phyloP scores from a whole-genome alignment of 179 eudicot genomes.

The Camellia oleifera region DNA sequence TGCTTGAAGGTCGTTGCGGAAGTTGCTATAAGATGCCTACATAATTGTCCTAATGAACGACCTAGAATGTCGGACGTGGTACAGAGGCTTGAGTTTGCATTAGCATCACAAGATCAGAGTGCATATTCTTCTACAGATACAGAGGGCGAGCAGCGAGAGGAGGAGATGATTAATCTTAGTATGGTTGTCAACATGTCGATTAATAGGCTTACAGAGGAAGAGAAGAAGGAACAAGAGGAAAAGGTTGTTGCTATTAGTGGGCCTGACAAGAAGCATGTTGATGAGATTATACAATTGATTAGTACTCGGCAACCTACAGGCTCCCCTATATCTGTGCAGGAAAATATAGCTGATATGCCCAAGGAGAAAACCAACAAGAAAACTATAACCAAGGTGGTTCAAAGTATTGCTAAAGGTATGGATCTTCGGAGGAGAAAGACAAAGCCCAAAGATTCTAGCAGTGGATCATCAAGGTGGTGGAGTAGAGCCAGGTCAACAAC shows the following conservation, averaged over 20 bases:
- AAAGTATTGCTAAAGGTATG: slow-evolving; percentile 5
- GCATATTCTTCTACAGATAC: slow-evolving; percentile 10
- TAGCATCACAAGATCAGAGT: neutral
- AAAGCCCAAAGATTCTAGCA: neutral
- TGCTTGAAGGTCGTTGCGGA: slow-evolving; percentile 15
- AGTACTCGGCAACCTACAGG: neutral
- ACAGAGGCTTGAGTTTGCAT: slow-evolving; percentile 14
- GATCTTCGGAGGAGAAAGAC: slow-evolving; percentile 7
- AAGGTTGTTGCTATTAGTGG: neutral
- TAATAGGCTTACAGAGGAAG: slow-evolving; percentile 1
- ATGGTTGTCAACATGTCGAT: slow-evolving; percentile 3
- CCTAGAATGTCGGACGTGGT: slow-evolving; percentile 23
- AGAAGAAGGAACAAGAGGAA: neutral
- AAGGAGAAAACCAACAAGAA: slow-evolving; percentile 4
- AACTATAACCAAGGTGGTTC: neutral
- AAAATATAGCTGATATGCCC: neutral
- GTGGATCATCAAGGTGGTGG: slow-evolving; percentile 1
- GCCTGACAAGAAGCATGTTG: neutral
- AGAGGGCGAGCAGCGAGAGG: neutral
- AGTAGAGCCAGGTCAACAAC: neutral
- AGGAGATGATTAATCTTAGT: neutral
- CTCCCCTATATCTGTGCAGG: neutral
- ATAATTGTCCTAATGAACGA: slow-evolving; percentile 23
- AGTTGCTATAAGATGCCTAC: slow-evolving; percentile 25
- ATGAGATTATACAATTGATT: neutral